Percentiles rank a stretch among this genome's conserved stretches.
Evolutionary conservation across 352 stramenopile species (phyloP).

Genomic region (Phytophthora pini): DNA sequence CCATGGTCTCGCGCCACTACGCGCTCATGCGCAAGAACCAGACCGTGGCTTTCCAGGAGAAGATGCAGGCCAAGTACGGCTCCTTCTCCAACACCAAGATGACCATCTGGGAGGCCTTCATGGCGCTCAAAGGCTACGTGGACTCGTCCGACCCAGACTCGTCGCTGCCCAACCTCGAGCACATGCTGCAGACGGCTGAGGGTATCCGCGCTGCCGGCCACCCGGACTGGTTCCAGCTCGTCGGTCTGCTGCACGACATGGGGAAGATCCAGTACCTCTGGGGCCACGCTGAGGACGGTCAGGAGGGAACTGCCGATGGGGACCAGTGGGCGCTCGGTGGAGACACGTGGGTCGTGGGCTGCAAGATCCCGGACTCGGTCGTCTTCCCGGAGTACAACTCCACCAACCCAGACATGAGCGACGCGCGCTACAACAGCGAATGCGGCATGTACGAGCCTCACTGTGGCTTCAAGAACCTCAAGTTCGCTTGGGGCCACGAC

Average conservation of each 20-base stretch:
- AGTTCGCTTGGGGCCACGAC: slow-evolving; percentile 93
- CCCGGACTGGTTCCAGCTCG: slow-evolving; percentile 93
- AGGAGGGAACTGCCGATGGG: slow-evolving; percentile 87
- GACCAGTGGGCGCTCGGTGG: slow-evolving; percentile 94
- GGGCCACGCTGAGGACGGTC: slow-evolving; percentile 82
- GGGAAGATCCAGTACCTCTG: slow-evolving; percentile 96
- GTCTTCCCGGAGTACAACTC: slow-evolving; percentile 92
- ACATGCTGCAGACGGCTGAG: slow-evolving; percentile 95
- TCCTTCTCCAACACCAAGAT: slow-evolving; percentile 83
- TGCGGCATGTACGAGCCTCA: slow-evolving; percentile 90
- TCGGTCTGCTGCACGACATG: slow-evolving; percentile 94
- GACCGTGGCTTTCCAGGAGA: slow-evolving; percentile 71
- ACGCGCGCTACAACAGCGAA: slow-evolving; percentile 86
- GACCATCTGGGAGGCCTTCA: slow-evolving; percentile 93
- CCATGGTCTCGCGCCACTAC: slow-evolving; percentile 79
- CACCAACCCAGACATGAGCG: slow-evolving; percentile 91
- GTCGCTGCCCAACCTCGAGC: slow-evolving; percentile 90
- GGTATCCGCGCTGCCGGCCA: slow-evolving; percentile 89
- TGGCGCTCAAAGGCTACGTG: slow-evolving; percentile 90
- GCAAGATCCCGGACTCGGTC: slow-evolving; percentile 85
- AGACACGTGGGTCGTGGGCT: slow-evolving; percentile 94
- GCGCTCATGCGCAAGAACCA: slow-evolving; percentile 79
- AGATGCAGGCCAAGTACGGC: slow-evolving; percentile 79
- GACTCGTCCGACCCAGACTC: slow-evolving; percentile 94
- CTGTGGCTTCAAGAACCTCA: slow-evolving; percentile 91